These are phyloP conservation scores for Phaeolepiota aurea DNA, from an alignment of 768 basidiomycete genomes.

Conservation along the genomic window DNA sequence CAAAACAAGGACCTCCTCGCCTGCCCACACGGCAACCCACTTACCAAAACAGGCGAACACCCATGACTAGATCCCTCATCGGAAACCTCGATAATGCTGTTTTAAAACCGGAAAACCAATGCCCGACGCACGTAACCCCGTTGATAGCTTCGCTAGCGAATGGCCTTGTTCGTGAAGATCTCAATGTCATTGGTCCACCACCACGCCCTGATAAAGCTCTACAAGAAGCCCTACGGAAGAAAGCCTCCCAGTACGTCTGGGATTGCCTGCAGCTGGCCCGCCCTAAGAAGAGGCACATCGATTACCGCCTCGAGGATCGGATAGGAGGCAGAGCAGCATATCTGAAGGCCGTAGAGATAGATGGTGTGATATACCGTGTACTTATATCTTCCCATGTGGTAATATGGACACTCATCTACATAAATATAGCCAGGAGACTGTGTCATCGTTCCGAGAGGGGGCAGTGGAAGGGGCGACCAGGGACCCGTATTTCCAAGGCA, in stretches of 20 bases:
- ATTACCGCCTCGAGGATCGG: conserved; percentile 23
- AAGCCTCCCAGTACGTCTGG: conserved; percentile 16
- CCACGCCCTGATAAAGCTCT: conserved; percentile 15
- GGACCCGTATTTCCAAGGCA: conserved; percentile 23
- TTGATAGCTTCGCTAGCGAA: conserved; percentile 42
- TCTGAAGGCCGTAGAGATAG: conserved; percentile 32
- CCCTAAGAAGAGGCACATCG: conserved; percentile 14
- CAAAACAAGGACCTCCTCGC: conserved; percentile 4
- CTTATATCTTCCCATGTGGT: too few relatives aligned
- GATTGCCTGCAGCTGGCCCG: conserved; percentile 17
- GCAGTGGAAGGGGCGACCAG: conserved; percentile 14
- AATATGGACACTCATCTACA: neutral
- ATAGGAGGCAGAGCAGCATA: conserved; percentile 22
- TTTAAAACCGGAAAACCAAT: conserved; percentile 44
- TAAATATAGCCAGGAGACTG: conserved; percentile 51
- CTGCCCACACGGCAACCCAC: neutral
- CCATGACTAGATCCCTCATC: conserved; percentile 11
- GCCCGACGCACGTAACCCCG: conserved; percentile 55
- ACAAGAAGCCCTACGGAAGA: conserved; percentile 16
- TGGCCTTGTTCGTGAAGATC: conserved; percentile 43
- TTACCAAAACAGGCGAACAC: conserved; percentile 6
- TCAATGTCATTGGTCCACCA: conserved; percentile 44
- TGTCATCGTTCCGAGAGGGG: conserved; percentile 39
- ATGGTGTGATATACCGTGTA: conserved; percentile 23
- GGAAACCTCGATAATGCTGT: conserved; percentile 51